Conservation (phyloP, 2,329 filamentous ascomycete genomes). For the Colletotrichum somersetense region DNA sequence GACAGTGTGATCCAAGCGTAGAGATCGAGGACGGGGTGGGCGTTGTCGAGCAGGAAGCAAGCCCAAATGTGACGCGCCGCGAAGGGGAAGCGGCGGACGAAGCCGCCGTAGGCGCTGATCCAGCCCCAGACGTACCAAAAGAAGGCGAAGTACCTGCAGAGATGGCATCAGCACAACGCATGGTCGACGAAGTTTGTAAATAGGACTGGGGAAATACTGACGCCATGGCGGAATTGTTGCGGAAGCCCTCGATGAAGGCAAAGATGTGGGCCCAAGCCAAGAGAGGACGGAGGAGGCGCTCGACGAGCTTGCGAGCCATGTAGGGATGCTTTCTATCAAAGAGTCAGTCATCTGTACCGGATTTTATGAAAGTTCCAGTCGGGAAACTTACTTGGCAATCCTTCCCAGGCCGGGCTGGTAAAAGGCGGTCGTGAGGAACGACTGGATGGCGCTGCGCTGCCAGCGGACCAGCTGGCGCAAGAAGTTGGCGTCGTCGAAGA, state of each 20-base stretch:
- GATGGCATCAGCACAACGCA: background rate
- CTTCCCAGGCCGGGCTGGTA: conserved; percentile 26
- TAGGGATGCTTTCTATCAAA: conserved; percentile 29
- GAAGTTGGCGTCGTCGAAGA: conserved; percentile 42
- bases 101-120: conserved; percentile 18
- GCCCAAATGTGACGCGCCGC: conserved; percentile 24
- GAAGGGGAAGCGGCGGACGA: conserved; percentile 34
- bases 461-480: conserved; percentile 46
- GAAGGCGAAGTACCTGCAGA: conserved; percentile 12
- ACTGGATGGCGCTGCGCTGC: conserved; percentile 43
- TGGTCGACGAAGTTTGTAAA: rapidly evolving
- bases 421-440: conserved; percentile 4
- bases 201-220: background rate
- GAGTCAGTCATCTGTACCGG: too few species aligned
- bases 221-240: conserved; percentile 18
- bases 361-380: rapidly evolving
- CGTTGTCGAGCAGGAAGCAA: conserved; percentile 34
- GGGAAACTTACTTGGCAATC: conserved; percentile 12
- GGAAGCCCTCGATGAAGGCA: conserved; percentile 15
- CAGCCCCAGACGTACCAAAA: conserved; percentile 35
- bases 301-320: conserved; percentile 41
- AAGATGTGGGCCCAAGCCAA: conserved; percentile 34
- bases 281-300: conserved; percentile 34
- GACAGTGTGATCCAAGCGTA: conserved; percentile 35
- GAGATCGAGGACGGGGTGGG: conserved; percentile 30